Base-by-base conservation (phyloP, 2,329 filamentous ascomycete species). In the Colletotrichum sp. region DNA sequence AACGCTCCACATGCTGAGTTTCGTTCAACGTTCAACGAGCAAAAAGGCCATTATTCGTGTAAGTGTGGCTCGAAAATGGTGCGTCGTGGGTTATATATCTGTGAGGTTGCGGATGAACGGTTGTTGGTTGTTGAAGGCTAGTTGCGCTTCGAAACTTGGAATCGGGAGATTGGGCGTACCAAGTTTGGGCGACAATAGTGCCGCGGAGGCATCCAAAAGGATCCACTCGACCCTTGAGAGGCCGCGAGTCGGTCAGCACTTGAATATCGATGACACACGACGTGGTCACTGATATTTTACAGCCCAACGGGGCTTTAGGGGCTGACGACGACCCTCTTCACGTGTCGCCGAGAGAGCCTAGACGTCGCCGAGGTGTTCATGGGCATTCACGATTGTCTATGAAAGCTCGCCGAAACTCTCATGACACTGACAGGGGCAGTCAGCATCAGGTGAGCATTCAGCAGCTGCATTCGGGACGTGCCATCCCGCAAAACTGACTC, bases 11-110 rank as follows among this genome's bases (percentile, higher is more conserved):
- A 63, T 6, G 59, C 14, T 34, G 59, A 63, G 18, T 14, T 36
- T 21, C 28, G 28, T 36, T 32, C 30, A 36, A 63, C 30, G 28
- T 36, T 2, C n/a, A 21, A 21, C 7, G 1, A 21, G 4, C 30
- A 32, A 32, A 34, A 32, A 7, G n/a, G 4, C 55, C 26, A 28
- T 1, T 24, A 18, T 21, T 0, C 0, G 55, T 12, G 0, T 59
- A 28, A 18, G 24, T 2, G 21, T 59, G 24, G 8, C 14, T 28
- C 21, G 16, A 18, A 28, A 26, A 16, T 28, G 24, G 55, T 24
- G 43, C n/a, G 43, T 52, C n/a, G 43, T 7, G n/a, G 43, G n/a
- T 21, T 52, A 21, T 52, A 21, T 52, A 52, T 24, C n/a, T 52
- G 6, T 52, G 43, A 52, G 43, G 43, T 21, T 21, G n/a, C 43